Conservation (phyloP, 257 asterid genomes). For the Mentha longifolia region DNA sequence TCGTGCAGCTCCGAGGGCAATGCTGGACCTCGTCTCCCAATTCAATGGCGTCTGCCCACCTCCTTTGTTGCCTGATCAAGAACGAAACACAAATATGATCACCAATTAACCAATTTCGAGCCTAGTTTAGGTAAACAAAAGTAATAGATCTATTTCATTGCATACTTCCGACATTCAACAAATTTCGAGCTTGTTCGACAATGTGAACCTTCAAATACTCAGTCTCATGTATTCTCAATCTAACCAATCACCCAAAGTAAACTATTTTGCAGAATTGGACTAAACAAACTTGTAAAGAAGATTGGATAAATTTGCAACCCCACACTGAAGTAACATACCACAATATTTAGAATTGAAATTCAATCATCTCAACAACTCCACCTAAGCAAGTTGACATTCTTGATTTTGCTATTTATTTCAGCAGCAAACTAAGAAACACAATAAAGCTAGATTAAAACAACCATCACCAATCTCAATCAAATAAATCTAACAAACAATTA, state of each 20-base stretch:
- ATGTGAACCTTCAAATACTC: not conserved
- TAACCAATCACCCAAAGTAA: not conserved
- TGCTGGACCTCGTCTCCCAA: constrained; percentile 70
- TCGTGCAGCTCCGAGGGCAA: constrained; percentile 79
- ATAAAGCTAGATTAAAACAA: constrained; percentile 10
- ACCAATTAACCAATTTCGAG: not conserved
- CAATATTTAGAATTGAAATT: constrained; percentile 24
- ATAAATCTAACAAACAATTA: not conserved
- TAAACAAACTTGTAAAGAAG: not conserved
- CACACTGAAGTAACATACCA: constrained; percentile 15
- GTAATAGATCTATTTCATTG: not conserved
- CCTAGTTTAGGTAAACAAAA: not conserved
- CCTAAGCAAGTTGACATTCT: constrained; percentile 42
- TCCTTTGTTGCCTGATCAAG: constrained; percentile 76
- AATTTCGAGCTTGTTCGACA: not conserved
- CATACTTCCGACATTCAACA: not conserved
- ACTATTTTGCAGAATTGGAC: not conserved
- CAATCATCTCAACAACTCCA: constrained; percentile 39
- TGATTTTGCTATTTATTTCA: not conserved
- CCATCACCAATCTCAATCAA: constrained; percentile 7
- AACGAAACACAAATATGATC: not conserved
- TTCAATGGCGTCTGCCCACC: constrained; percentile 73
- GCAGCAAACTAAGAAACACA: not conserved
- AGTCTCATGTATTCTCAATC: not conserved
- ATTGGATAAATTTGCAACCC: constrained; percentile 1